Conservation (phyloP, 192 early-diverging fungal species). For the Thoreauomyces humboldtii region DNA sequence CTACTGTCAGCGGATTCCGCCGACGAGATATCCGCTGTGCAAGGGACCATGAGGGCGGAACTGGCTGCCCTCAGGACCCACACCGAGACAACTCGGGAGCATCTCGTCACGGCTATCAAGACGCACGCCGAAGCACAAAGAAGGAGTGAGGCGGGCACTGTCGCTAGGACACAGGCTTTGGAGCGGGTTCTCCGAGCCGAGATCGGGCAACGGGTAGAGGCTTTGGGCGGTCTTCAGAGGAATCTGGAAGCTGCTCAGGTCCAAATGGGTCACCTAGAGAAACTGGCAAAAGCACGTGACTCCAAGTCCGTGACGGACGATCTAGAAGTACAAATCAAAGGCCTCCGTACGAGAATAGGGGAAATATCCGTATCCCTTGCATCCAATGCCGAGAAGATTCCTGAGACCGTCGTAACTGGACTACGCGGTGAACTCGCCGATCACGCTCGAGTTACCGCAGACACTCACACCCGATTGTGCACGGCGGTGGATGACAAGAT, state of each 20-base stretch:
- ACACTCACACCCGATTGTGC: too few relatives aligned
- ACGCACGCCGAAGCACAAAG: conserved; percentile 15
- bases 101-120: conserved; percentile 20
- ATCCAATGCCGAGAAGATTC: too few relatives aligned
- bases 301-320: too few relatives aligned
- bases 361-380: too few relatives aligned
- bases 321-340: conserved; percentile 1
- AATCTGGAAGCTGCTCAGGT: too few relatives aligned
- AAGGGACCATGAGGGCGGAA: background rate
- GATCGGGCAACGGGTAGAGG: conserved; percentile 36
- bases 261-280: too few relatives aligned
- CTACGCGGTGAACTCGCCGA: too few relatives aligned
- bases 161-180: conserved; percentile 24
- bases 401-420: too few relatives aligned
- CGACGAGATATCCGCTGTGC: background rate
- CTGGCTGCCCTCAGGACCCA: background rate
- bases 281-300: too few relatives aligned
- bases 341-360: background rate
- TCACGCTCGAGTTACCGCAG: too few relatives aligned
- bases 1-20: background rate
- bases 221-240: background rate
- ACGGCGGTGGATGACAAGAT: too few relatives aligned
- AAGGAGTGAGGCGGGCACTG: conserved; percentile 27
- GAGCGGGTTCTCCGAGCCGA: conserved; percentile 48
- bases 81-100: conserved; percentile 16